phyloP scores from a whole-genome alignment of 768 basidiomycete species.

The Russula emetica region DNA sequence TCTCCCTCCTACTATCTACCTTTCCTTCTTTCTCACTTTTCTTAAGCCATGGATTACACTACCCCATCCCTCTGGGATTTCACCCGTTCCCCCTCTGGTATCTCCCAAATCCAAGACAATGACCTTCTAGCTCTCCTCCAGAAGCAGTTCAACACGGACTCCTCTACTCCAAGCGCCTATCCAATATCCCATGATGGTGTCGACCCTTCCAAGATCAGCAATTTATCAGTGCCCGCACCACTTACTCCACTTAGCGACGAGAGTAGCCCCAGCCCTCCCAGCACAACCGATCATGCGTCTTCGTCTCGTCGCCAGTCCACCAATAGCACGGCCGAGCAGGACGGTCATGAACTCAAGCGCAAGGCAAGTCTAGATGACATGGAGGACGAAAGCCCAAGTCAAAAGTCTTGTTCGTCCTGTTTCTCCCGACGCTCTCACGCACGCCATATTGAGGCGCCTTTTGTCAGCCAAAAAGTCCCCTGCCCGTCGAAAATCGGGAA shows the following conservation, averaged over 20 bases:
- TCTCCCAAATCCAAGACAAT: conserved; percentile 65
- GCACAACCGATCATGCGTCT: conserved; percentile 37
- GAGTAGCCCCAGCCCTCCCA: conserved; percentile 74
- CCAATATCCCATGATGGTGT: conserved; percentile 42
- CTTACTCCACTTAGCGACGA: conserved; percentile 65
- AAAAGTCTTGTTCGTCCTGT: conserved; percentile 58
- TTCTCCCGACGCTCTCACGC: neutral
- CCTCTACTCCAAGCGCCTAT: conserved; percentile 28
- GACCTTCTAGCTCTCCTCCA: conserved; percentile 74
- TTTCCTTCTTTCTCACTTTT: neutral
- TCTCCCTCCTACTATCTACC: neutral
- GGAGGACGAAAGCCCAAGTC: conserved; percentile 58
- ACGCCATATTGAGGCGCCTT: neutral
- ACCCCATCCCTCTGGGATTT: conserved; percentile 63
- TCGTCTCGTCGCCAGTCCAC: conserved; percentile 35
- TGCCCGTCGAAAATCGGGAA: conserved; percentile 42
- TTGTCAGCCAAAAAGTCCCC: conserved; percentile 29
- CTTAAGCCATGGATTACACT: conserved; percentile 45
- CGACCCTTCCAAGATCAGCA: conserved; percentile 56
- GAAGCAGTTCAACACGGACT: conserved; percentile 58
- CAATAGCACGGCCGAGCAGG: conserved; percentile 37
- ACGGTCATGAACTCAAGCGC: conserved; percentile 60
- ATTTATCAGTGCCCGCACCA: conserved; percentile 47
- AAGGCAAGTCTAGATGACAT: conserved; percentile 64
- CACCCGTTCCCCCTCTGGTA: conserved; percentile 43